These are phyloP conservation scores for Viridothelium virens DNA, from an alignment of 495 filamentous ascomycete species.

Conservation along the genomic window DNA sequence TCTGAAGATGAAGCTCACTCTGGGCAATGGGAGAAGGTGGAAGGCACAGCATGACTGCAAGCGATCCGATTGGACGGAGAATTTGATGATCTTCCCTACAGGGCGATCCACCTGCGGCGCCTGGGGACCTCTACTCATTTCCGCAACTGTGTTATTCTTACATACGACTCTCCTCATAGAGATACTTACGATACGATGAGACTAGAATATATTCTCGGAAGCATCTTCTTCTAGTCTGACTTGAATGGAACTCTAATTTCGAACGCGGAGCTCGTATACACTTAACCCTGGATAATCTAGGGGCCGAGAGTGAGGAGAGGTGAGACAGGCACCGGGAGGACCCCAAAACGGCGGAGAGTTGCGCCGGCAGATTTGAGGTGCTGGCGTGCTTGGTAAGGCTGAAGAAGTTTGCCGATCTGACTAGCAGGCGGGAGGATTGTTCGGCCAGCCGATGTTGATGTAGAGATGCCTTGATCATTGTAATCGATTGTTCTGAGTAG, in stretches of 20 bases:
- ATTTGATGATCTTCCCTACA: conserved; percentile 7
- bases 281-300: too few relatives aligned
- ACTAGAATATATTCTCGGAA: not conserved
- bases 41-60: not conserved
- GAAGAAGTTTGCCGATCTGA: conserved; percentile 9
- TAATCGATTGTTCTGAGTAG: too few relatives aligned
- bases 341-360: not conserved
- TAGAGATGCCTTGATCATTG: not conserved
- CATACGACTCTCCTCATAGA: not conserved
- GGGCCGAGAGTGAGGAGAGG: not conserved
- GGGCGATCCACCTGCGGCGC: not conserved
- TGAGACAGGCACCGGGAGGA: not conserved
- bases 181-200: not conserved
- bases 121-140: not conserved
- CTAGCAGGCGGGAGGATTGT: conserved; percentile 1
- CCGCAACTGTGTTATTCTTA: not conserved
- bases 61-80: conserved; percentile 7
- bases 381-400: not conserved
- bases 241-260: not conserved
- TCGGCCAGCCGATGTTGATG: not conserved
- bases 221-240: not conserved
- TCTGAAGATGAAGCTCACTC: not conserved
- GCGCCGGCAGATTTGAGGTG: not conserved
- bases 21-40: conserved; percentile 6
- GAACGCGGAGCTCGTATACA: not conserved